phyloP scores from a whole-genome alignment of 257 asterid genomes.

The Linderniella brevidens region DNA sequence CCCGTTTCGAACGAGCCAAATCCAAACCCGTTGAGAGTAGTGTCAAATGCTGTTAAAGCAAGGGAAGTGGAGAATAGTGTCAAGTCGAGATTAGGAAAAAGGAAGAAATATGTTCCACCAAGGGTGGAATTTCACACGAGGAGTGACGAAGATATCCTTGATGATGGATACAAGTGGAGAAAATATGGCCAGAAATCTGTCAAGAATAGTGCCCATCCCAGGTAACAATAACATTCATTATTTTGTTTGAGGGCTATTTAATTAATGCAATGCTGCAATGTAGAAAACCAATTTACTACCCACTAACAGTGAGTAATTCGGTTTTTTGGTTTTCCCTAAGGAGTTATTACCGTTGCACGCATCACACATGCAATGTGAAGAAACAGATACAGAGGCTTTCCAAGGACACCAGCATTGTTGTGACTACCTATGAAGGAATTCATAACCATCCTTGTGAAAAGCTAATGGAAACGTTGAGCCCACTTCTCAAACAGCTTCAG shows the following conservation, averaged over 20 bases:
- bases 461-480: constrained; percentile 81
- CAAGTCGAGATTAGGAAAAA: constrained; percentile 18
- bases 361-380: constrained; percentile 94
- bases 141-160: constrained; percentile 82
- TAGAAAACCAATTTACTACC: too few relatives aligned
- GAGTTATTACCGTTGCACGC: constrained; percentile 96
- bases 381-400: constrained; percentile 84
- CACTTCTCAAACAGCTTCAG: constrained; percentile 87
- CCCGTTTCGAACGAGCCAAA: too few relatives aligned
- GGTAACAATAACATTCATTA: constrained; percentile 23
- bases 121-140: constrained; percentile 84
- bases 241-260: not conserved
- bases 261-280: too few relatives aligned
- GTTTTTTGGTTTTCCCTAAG: constrained; percentile 19
- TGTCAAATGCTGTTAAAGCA: too few relatives aligned
- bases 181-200: constrained; percentile 93
- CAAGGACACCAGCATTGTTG: constrained; percentile 61
- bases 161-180: constrained; percentile 90
- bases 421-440: constrained; percentile 83
- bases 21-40: too few relatives aligned
- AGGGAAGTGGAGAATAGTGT: constrained; percentile 13
- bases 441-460: constrained; percentile 93
- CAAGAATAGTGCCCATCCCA: constrained; percentile 61
- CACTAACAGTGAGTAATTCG: constrained; percentile 6
- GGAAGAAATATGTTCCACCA: constrained; percentile 42